phyloP scores from a whole-genome alignment of 2,329 filamentous ascomycete genomes.

The Diaporthe vaccinii region DNA sequence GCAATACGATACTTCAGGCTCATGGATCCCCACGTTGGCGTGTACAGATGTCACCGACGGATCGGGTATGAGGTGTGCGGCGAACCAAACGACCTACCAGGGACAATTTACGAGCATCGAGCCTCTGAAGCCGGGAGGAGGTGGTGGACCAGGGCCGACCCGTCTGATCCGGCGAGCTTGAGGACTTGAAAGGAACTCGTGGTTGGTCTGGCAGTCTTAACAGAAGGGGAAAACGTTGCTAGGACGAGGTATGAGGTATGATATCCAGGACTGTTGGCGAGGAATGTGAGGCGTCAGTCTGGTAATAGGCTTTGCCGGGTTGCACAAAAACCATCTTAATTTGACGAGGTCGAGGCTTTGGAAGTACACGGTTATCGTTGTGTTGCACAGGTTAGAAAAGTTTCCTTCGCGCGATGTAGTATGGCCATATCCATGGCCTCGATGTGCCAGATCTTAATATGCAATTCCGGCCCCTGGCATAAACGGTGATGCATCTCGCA shows the following conservation, averaged over 20 bases:
- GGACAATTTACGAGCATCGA: conserved; percentile 29
- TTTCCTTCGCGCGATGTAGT: neutral
- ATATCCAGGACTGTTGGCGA: conserved; percentile 11
- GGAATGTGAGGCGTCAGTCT: neutral
- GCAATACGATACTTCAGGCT: conserved; percentile 33
- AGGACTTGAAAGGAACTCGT: neutral
- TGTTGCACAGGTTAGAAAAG: neutral
- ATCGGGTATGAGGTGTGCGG: conserved; percentile 28
- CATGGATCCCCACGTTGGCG: conserved; percentile 34
- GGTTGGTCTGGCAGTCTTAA: neutral
- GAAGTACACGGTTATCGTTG: neutral
- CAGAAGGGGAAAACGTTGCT: neutral
- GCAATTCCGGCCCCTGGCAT: neutral
- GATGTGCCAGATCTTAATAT: conserved; percentile 15
- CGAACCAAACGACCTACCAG: conserved; percentile 30
- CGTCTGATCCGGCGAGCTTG: neutral
- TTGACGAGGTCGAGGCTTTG: neutral
- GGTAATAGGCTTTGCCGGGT: neutral
- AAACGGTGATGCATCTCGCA: neutral
- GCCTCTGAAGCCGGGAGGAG: neutral
- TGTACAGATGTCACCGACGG: conserved; percentile 30
- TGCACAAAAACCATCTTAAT: neutral
- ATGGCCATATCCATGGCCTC: neutral
- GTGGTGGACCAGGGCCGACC: conserved; percentile 13
- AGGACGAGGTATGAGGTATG: conserved; percentile 2